Evolutionary conservation across 129 eudicot species (phyloP), one percentile per base, ranked within the genome.

Genomic region (Erigeron canadensis): DNA sequence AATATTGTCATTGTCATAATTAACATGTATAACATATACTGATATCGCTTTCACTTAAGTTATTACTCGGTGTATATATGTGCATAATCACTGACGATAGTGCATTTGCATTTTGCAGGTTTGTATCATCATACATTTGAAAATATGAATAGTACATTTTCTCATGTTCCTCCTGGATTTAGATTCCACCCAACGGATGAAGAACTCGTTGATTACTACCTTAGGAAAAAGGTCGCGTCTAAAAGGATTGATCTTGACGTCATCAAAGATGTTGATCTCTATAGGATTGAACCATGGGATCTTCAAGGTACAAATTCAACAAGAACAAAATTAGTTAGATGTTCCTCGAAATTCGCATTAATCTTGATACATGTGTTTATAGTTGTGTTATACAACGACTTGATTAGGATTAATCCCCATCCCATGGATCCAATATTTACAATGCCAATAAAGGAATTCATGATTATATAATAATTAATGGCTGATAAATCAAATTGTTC

Each of bases 141-240:
- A 67, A 74, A 67, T 42, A 74, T 80, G 84, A 55, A 74, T 69
- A 28, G 34, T 28, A 74, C 80, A 9, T 75, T 80, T 63, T 69
- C 76, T 34, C 84, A 80, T 57, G 84, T 80, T 51, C 84, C 84
- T 54, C 84, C 84, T n/a, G 84, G 84, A 41, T 80, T 80, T 80
- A 80, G 84, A 75, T 80, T 80, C 76, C 84, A 80, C 51, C 84
- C 84, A 10, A 80, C 84, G 2, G 84, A 80, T 69, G 80, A 80
- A 80, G 80, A 80, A 61, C 84, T 80, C 4, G 84, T 80, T 23
- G 80, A 80, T 74, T 80, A 80, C 84, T 74, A 80, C 77, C 80
- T 80, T 17, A 74, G 84, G 76, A 80, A 74, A 69, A 80, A 80
- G 44, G 68, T 80, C 54, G 84, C 84, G 10, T 51, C 84, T 0